Conservation (phyloP, 2,329 filamentous ascomycete genomes). For the Diplodia corticola region DNA sequence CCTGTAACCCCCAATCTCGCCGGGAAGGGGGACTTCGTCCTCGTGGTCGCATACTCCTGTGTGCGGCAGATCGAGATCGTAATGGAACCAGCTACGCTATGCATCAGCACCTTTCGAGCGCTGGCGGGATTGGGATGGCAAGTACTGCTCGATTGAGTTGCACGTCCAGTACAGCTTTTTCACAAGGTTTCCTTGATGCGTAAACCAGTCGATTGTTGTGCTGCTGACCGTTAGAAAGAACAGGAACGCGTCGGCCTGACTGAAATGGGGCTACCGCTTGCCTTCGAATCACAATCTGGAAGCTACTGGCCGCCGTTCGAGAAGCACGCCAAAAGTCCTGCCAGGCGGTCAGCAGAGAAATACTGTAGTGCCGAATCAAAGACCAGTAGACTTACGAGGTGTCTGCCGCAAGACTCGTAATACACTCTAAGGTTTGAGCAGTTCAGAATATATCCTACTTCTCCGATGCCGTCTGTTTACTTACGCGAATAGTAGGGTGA, state of each 20-base stretch:
- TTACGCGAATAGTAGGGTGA: conserved; percentile 58
- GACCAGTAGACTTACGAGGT: conserved; percentile 45
- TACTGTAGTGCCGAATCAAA: background rate
- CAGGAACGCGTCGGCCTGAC: conserved; percentile 24
- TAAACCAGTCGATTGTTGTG: conserved; percentile 48
- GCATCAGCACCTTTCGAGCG: conserved; percentile 5
- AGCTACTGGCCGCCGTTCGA: conserved; percentile 57
- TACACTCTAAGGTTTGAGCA: conserved; percentile 41
- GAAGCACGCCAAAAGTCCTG: conserved; percentile 64
- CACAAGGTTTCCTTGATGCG: conserved; percentile 53
- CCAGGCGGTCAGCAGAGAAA: conserved; percentile 16
- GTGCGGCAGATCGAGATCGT: conserved; percentile 60
- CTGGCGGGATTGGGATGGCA: background rate
- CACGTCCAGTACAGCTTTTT: conserved; percentile 60
- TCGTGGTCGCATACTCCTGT: conserved; percentile 58
- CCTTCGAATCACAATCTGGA: conserved; percentile 59
- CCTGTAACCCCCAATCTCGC: conserved; percentile 50
- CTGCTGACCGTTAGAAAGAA: conserved; percentile 15
- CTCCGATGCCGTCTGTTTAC: conserved; percentile 25
- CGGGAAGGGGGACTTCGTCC: conserved; percentile 56
- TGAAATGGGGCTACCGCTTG: conserved; percentile 29
- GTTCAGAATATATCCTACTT: background rate
- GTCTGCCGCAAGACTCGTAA: conserved; percentile 54
- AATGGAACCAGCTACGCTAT: conserved; percentile 51
- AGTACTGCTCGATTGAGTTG: conserved; percentile 56